Percentiles rank a stretch among this genome's conserved stretches.
phyloP scores from a whole-genome alignment of 192 early-diverging fungal genomes.

The Rhizophagus clarus region DNA sequence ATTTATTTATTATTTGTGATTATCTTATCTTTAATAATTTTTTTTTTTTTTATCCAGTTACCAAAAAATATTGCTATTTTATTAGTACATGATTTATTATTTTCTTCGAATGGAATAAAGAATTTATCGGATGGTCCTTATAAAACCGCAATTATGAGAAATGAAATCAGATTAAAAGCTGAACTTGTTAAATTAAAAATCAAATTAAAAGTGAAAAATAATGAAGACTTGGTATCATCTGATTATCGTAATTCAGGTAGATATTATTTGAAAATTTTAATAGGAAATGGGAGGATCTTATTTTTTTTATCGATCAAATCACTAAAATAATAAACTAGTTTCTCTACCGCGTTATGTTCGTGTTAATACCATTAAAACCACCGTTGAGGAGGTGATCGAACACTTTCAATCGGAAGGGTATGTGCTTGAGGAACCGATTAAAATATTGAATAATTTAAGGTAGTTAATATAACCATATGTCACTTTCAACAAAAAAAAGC shows the following conservation, averaged over 20 bases:
- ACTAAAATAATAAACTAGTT: constrained; percentile 35
- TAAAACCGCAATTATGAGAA: constrained; percentile 67
- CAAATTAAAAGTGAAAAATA: constrained; percentile 61
- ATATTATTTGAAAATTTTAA: background rate
- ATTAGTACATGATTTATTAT: constrained; percentile 86
- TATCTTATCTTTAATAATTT: background rate
- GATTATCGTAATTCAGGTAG: constrained; percentile 52
- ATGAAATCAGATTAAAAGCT: constrained; percentile 67
- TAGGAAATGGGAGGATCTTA: too few species aligned
- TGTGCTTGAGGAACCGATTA: constrained; percentile 41
- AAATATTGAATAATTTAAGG: constrained; percentile 33
- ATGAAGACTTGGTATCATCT: constrained; percentile 73
- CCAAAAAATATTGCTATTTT: constrained; percentile 54
- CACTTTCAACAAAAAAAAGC: background rate
- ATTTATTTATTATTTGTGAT: background rate
- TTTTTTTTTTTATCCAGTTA: background rate
- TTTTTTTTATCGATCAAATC: background rate
- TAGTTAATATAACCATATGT: constrained; percentile 15
- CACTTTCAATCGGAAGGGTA: constrained; percentile 64
- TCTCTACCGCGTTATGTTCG: constrained; percentile 83
- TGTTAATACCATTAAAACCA: constrained; percentile 80
- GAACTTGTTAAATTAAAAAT: constrained; percentile 82
- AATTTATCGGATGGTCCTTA: constrained; percentile 56
- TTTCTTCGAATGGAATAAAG: constrained; percentile 75
- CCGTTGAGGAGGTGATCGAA: constrained; percentile 68